Base-by-base conservation (phyloP, 352 stramenopile species). In the Lagenidium giganteum region DNA sequence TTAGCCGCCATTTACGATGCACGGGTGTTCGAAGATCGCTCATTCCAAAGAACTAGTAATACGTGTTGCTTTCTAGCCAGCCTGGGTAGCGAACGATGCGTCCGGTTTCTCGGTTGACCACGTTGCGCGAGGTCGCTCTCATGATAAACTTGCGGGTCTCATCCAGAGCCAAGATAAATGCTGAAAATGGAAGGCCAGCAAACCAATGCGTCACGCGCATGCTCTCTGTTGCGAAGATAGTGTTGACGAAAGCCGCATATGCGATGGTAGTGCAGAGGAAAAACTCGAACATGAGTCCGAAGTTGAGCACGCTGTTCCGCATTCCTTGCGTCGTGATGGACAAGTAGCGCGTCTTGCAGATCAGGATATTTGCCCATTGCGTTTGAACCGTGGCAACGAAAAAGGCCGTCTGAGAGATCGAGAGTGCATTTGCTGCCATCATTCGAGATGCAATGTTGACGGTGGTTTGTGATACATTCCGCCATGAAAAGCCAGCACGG, bases 271-370 rank as follows among this genome's bases (percentile, higher is more conserved):
- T 54, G 48, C 77, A 80, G 7, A 96, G 54, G 42, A 93, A 64
- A 47, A 91, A 87, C 57, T 96, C 87, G 49, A 94, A 95, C 52
- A 91, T 80, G 47, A 96, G 77, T 0, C 82, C 85, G 51, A 95
- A 95, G 54, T 96, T 93, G 55, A 96, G 87, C 42, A 91, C 72
- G 26, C 54, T 73, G 56, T 96, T 96, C 23, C 59, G 54, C 83
- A 96, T 95, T 34, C 87, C 87, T 52, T 96, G 87, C 14, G 67
- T 63, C 16, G 61, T 57, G 20, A 96, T 67, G 5, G 70, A 90
- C 50, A 96, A 54, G 64, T 85, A 95, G n/a, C 88, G 71, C 30
- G 88, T 97, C 68, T 96, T 96, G 61, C 78, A 95, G 48, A 96
- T 91, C 23, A 97, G 54, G 11, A 96, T 47, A 55, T 95, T 90